Percentiles rank a stretch among this genome's conserved stretches.
Evolutionary conservation across 2,329 filamentous ascomycete genomes (phyloP).

Genomic region (Calonectria montana): DNA sequence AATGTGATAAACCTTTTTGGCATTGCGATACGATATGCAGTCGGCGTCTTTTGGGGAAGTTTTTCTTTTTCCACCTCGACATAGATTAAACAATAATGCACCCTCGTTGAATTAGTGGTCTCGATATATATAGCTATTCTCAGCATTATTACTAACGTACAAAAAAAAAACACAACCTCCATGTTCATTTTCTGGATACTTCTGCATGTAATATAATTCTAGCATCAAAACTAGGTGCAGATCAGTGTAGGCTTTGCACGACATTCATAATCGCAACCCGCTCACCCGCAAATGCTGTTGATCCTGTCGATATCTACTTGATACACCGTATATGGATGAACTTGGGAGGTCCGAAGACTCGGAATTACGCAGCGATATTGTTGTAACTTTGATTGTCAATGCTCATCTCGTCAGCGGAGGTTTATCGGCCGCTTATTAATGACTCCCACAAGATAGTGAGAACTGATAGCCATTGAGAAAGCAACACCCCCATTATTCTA

Average conservation of each 20-base stretch:
- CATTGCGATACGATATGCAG: background rate
- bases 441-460: background rate
- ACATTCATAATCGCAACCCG: background rate
- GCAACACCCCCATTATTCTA: background rate
- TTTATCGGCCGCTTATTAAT: too few species aligned
- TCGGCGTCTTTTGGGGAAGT: background rate
- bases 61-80: background rate
- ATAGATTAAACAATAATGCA: too few species aligned
- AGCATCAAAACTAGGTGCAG: background rate
- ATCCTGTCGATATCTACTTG: background rate
- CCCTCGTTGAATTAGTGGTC: too few species aligned
- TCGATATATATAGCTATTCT: too few species aligned
- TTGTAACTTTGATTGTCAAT: background rate
- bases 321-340: background rate
- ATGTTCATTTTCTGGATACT: too few species aligned
- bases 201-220: too few species aligned
- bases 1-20: background rate
- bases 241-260: background rate
- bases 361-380: background rate
- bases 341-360: background rate
- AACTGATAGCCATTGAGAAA: background rate
- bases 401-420: too few species aligned
- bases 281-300: background rate
- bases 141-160: too few species aligned
- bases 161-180: too few species aligned